These are phyloP conservation scores for Trichodelitschia bisporula DNA, from an alignment of 495 filamentous ascomycete species.

Conservation along the genomic window DNA sequence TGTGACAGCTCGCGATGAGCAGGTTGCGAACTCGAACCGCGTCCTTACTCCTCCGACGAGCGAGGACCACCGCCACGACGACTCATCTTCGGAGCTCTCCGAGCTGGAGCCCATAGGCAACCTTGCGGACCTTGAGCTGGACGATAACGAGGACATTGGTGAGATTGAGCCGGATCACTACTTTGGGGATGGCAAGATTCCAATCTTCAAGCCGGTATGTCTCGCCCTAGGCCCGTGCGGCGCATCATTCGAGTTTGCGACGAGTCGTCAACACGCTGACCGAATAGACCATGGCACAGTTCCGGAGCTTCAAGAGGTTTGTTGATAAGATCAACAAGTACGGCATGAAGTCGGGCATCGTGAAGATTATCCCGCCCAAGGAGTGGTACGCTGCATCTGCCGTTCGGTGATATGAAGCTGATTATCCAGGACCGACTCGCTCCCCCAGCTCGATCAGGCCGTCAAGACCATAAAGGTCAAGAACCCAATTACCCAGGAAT, in stretches of 20 bases:
- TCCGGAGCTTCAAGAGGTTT: conserved; percentile 71
- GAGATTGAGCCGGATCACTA: conserved; percentile 61
- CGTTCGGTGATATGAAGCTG: background rate
- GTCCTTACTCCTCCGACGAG: conserved; percentile 20
- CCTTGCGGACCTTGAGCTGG: conserved; percentile 3
- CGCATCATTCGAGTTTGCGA: background rate
- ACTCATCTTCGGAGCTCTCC: conserved; percentile 14
- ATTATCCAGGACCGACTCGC: conserved; percentile 33
- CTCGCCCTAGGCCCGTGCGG: background rate
- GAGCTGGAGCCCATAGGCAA: too few relatives aligned
- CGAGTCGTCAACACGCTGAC: conserved; percentile 3
- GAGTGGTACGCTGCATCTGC: conserved; percentile 46
- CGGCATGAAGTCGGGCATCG: conserved; percentile 89
- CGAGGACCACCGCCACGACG: conserved; percentile 13
- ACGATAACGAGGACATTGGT: conserved; percentile 32
- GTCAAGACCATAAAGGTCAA: conserved; percentile 82
- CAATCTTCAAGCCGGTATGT: conserved; percentile 74
- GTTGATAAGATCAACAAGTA: conserved; percentile 75
- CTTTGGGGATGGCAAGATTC: conserved; percentile 63
- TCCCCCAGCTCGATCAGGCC: conserved; percentile 54
- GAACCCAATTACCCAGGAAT: conserved; percentile 94
- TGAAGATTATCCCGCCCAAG: conserved; percentile 81
- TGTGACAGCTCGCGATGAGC: too few relatives aligned
- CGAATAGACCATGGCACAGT: conserved; percentile 63
- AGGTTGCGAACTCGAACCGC: too few relatives aligned